phyloP scores from a whole-genome alignment of 257 asterid species.

The Gentiana straminea region DNA sequence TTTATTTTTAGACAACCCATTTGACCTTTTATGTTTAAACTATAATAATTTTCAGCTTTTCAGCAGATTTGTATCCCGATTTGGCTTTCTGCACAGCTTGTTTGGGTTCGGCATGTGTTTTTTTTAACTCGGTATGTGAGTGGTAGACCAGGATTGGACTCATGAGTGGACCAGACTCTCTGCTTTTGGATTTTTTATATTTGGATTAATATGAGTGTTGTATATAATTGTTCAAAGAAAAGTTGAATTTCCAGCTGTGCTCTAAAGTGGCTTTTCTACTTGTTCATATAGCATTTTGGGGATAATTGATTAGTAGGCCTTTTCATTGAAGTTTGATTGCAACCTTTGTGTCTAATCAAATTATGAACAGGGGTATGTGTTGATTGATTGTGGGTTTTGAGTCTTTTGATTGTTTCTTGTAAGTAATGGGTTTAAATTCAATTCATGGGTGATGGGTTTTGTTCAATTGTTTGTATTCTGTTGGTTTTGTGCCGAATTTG shows the following conservation, averaged over 20 bases:
- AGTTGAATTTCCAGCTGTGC: too few species aligned
- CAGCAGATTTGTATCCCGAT: conserved; percentile 22
- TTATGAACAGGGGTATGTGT: neutral
- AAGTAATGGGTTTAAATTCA: too few species aligned
- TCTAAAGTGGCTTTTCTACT: too few species aligned
- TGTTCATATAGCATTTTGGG: neutral
- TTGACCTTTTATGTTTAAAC: conserved; percentile 12
- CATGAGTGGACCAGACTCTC: too few species aligned
- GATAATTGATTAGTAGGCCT: neutral
- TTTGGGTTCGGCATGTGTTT: conserved; percentile 9
- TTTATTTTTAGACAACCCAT: conserved; percentile 5
- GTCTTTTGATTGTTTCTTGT: conserved; percentile 3
- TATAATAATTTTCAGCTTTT: conserved; percentile 16
- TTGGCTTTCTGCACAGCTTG: conserved; percentile 28
- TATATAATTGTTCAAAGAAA: neutral
- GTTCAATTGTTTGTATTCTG: neutral
- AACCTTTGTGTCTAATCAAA: neutral
- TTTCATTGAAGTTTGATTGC: conserved; percentile 3
- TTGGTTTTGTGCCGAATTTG: neutral
- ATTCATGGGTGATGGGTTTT: too few species aligned
- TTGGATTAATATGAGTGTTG: conserved; percentile 9
- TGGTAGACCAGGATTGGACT: neutral
- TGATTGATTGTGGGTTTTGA: neutral
- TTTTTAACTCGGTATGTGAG: neutral
- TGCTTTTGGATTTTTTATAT: conserved; percentile 6